Evolutionary conservation across 306 rosid genomes (phyloP).

Genomic region (Quercus dentata): DNA sequence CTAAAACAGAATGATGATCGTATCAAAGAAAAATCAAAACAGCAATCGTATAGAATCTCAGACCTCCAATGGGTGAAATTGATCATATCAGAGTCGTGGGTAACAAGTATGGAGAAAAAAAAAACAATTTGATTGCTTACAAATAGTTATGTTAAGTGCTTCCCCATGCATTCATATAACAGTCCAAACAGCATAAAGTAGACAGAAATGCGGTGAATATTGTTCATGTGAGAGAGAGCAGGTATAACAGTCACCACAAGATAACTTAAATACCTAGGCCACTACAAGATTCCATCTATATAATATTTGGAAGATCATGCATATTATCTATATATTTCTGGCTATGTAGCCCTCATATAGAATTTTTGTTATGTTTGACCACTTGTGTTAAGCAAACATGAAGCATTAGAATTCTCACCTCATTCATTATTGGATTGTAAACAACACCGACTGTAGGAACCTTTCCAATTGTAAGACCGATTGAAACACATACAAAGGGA

Average conservation of each 20-base stretch:
- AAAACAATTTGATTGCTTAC: neutral
- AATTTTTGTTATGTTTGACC: neutral
- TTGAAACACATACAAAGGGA: conserved; percentile 93
- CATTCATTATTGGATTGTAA: conserved; percentile 87
- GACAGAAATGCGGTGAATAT: neutral
- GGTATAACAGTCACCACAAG: neutral
- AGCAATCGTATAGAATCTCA: neutral
- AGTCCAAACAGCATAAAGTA: neutral
- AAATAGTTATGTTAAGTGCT: neutral
- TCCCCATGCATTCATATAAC: conserved; percentile 1
- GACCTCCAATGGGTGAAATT: conserved; percentile 4
- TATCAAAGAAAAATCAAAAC: neutral
- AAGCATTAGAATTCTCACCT: conserved; percentile 53
- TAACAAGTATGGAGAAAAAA: conserved; percentile 1
- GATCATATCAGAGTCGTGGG: neutral
- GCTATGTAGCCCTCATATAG: neutral
- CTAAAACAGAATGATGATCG: neutral
- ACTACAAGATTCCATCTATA: neutral
- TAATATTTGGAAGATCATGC: neutral
- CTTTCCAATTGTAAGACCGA: conserved; percentile 89
- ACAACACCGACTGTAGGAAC: conserved; percentile 86
- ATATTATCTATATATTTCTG: neutral
- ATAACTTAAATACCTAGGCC: neutral
- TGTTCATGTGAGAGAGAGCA: neutral
- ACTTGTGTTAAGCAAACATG: neutral